phyloP scores from a whole-genome alignment of 2,329 filamentous ascomycete species.

The Xylaria sp. region DNA sequence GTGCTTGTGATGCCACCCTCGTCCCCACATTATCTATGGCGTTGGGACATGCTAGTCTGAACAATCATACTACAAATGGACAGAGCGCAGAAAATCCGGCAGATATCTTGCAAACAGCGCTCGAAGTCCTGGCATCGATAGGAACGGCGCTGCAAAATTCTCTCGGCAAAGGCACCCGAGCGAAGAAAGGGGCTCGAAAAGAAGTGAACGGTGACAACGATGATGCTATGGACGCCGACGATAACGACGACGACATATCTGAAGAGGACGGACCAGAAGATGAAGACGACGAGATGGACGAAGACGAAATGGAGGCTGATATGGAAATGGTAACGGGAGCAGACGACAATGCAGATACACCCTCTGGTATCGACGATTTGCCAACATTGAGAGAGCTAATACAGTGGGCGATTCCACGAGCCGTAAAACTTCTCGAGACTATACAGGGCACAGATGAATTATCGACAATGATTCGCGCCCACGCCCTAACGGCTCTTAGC shows the following conservation, averaged over 20 bases:
- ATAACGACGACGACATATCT: constrained; percentile 45
- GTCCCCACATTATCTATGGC: constrained; percentile 51
- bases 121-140: constrained; percentile 69
- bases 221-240: constrained; percentile 46
- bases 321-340: constrained; percentile 67
- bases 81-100: constrained; percentile 47
- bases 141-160: constrained; percentile 63
- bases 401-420: constrained; percentile 52
- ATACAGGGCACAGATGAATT: constrained; percentile 49
- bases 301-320: constrained; percentile 65
- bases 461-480: constrained; percentile 52
- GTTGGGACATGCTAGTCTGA: constrained; percentile 45
- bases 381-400: constrained; percentile 59
- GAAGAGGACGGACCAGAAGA: constrained; percentile 45
- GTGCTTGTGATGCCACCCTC: constrained; percentile 57
- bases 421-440: constrained; percentile 52
- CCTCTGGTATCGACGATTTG: constrained; percentile 54
- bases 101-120: constrained; percentile 59
- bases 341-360: constrained; percentile 50
- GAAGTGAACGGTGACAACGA: constrained; percentile 45
- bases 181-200: constrained; percentile 47
- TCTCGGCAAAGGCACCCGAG: constrained; percentile 49
- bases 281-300: constrained; percentile 59
- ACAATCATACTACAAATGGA: constrained; percentile 40
- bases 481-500: constrained; percentile 66